These are phyloP conservation scores for Tirmania nivea DNA, from an alignment of 495 filamentous ascomycete species.

Conservation along the genomic window DNA sequence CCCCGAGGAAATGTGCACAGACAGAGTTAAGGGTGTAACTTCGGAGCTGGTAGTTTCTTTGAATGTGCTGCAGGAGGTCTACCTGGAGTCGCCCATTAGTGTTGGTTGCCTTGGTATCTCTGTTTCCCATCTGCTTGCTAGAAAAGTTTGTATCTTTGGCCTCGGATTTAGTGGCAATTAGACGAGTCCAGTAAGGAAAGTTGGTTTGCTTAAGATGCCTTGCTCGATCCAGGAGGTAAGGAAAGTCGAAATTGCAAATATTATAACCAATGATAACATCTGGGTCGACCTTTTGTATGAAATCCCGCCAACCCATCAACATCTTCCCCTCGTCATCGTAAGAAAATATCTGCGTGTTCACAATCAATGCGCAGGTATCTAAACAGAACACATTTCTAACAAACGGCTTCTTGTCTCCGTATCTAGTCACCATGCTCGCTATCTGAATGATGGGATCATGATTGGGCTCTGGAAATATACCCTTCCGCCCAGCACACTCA, in stretches of 20 bases:
- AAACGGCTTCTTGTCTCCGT: slow-evolving; percentile 89
- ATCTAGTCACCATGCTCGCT: slow-evolving; percentile 87
- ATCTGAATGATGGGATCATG: slow-evolving; percentile 95
- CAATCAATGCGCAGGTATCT: slow-evolving; percentile 73
- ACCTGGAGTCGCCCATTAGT: slow-evolving; percentile 86
- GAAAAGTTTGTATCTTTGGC: slow-evolving; percentile 65
- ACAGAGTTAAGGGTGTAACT: slow-evolving; percentile 97
- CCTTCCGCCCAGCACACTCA: slow-evolving; percentile 92
- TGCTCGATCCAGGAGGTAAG: slow-evolving; percentile 80
- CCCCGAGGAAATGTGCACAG: slow-evolving; percentile 83
- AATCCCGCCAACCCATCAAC: slow-evolving; percentile 74
- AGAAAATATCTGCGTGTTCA: slow-evolving; percentile 79
- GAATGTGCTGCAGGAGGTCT: slow-evolving; percentile 78
- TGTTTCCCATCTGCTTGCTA: slow-evolving; percentile 97
- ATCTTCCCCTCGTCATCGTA: slow-evolving; percentile 62
- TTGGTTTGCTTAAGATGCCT: slow-evolving; percentile 49
- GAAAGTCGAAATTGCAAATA: slow-evolving; percentile 96
- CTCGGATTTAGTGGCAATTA: slow-evolving; percentile 40
- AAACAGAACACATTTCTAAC: slow-evolving; percentile 90
- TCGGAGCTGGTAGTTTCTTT: slow-evolving; percentile 80
- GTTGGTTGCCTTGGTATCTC: slow-evolving; percentile 81
- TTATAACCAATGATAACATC: slow-evolving; percentile 99
- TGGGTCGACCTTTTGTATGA: slow-evolving; percentile 76
- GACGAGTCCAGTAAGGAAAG: slow-evolving; percentile 72
- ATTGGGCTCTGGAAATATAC: slow-evolving; percentile 83